Evolutionary conservation across 2,329 filamentous ascomycete species (phyloP).

Genomic region (Trichoderma cornu-damae): DNA sequence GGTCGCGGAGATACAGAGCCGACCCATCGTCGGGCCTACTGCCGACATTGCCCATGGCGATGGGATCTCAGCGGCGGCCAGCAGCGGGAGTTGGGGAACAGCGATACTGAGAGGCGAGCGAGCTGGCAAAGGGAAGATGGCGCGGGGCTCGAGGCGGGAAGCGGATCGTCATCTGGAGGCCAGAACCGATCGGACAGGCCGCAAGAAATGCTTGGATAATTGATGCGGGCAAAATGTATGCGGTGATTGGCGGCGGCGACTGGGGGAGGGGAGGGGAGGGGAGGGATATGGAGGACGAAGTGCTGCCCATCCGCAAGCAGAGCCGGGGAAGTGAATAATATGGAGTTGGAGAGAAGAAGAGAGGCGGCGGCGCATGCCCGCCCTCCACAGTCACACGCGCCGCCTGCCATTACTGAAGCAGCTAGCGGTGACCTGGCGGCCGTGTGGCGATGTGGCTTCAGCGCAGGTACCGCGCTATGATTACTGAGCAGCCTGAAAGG

Average conservation of each 20-base stretch:
- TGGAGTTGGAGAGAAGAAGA: constrained; percentile 7
- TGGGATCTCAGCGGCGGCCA: constrained; percentile 10
- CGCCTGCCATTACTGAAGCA: constrained; percentile 1
- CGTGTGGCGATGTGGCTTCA: constrained; percentile 6
- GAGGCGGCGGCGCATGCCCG: constrained; percentile 16
- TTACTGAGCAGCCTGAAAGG: background rate
- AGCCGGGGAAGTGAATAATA: constrained; percentile 8
- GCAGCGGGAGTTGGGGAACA: constrained; percentile 2
- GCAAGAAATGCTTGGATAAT: constrained; percentile 21
- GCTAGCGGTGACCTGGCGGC: background rate
- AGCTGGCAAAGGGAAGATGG: constrained; percentile 20
- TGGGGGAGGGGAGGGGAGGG: background rate
- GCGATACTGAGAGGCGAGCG: constrained; percentile 17
- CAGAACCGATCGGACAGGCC: constrained; percentile 14
- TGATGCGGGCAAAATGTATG: constrained; percentile 21
- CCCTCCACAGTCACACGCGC: constrained; percentile 16
- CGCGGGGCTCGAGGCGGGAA: constrained; percentile 27
- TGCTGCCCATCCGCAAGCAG: background rate
- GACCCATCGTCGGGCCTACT: constrained; percentile 82
- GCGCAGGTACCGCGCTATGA: constrained; percentile 6
- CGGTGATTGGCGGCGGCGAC: constrained; percentile 13
- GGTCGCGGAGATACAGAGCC: constrained; percentile 80
- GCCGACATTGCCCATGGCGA: constrained; percentile 84
- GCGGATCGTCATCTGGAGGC: constrained; percentile 25
- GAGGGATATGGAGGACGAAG: background rate